phyloP scores from a whole-genome alignment of 1,284 basidiomycete genomes.

The Mycena citricolor region DNA sequence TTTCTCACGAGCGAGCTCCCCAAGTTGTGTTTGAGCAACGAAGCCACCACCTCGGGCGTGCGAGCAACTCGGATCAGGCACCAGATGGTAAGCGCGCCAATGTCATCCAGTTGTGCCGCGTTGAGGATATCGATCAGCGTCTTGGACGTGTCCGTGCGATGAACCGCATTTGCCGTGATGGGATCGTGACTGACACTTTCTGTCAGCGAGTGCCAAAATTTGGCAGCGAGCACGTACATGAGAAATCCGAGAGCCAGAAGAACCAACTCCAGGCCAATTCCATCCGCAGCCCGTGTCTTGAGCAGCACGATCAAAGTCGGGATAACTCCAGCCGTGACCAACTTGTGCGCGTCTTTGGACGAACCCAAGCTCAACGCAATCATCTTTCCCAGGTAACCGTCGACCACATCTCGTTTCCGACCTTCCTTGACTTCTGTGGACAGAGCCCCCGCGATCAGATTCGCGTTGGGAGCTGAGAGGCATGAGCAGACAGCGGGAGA shows the following conservation, averaged over 20 bases:
- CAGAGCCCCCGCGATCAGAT: conserved; percentile 28
- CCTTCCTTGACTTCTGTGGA: conserved; percentile 27
- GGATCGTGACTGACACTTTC: conserved; percentile 23
- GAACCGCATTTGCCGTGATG: conserved; percentile 28
- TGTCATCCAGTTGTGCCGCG: conserved; percentile 23
- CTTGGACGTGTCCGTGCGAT: conserved; percentile 23
- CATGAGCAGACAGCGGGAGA: too few species aligned
- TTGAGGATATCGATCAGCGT: conserved; percentile 28
- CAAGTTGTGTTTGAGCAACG: conserved; percentile 27
- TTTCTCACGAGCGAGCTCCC: conserved; percentile 22
- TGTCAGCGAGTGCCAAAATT: too few species aligned
- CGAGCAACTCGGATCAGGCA: conserved; percentile 28
- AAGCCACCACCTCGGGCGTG: conserved; percentile 26
- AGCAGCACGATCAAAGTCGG: conserved; percentile 26
- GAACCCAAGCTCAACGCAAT: conserved; percentile 23
- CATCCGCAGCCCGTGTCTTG: conserved; percentile 27
- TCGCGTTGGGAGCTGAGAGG: conserved; percentile 22
- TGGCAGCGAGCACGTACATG: conserved; percentile 25
- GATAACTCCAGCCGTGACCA: conserved; percentile 28
- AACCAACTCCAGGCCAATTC: conserved; percentile 27
- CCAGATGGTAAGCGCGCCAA: conserved; percentile 27
- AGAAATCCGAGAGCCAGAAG: conserved; percentile 27
- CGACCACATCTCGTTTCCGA: conserved; percentile 25
- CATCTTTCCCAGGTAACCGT: conserved; percentile 26
- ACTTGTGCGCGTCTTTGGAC: conserved; percentile 26